Percentiles rank a stretch among this genome's conserved stretches.
These are phyloP conservation scores for Colletotrichum gigasporum DNA, from an alignment of 2,329 filamentous ascomycete genomes.

Conservation along the genomic window DNA sequence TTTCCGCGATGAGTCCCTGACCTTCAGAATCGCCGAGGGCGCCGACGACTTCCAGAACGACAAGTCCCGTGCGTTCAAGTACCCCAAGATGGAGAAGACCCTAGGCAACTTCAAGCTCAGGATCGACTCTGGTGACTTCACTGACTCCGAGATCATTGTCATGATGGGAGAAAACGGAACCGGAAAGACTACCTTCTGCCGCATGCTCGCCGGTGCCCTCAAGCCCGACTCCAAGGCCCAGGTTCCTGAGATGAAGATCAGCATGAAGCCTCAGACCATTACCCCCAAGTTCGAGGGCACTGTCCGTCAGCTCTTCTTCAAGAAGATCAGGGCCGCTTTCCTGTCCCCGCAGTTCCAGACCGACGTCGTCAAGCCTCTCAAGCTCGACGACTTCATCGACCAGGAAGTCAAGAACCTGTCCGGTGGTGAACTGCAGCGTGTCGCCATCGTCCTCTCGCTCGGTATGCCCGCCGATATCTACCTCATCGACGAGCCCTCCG, in stretches of 20 bases:
- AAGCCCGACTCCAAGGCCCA: slow-evolving; percentile 85
- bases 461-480: slow-evolving; percentile 98
- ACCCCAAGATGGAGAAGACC: slow-evolving; percentile 93
- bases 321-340: slow-evolving; percentile 98
- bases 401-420: slow-evolving; percentile 99
- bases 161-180: slow-evolving; percentile 99
- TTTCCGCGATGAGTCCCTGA: slow-evolving; percentile 96
- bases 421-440: slow-evolving; percentile 99
- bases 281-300: slow-evolving; percentile 98
- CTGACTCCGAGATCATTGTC: slow-evolving; percentile 97
- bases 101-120: slow-evolving; percentile 86
- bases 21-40: slow-evolving; percentile 92
- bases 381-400: slow-evolving; percentile 98
- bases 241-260: slow-evolving; percentile 95
- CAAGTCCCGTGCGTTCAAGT: slow-evolving; percentile 84
- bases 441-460: slow-evolving; percentile 96
- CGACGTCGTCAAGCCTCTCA: slow-evolving; percentile 99
- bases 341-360: slow-evolving; percentile 98
- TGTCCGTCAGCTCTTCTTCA: slow-evolving; percentile 98
- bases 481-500: slow-evolving; percentile 96
- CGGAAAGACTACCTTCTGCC: slow-evolving; percentile 99
- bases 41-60: slow-evolving; percentile 89
- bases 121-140: slow-evolving; percentile 87
- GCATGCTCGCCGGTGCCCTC: slow-evolving; percentile 89
- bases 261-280: slow-evolving; percentile 99